phyloP scores from a whole-genome alignment of 2,329 filamentous ascomycete species.

The Pyrenochaeta sp. region DNA sequence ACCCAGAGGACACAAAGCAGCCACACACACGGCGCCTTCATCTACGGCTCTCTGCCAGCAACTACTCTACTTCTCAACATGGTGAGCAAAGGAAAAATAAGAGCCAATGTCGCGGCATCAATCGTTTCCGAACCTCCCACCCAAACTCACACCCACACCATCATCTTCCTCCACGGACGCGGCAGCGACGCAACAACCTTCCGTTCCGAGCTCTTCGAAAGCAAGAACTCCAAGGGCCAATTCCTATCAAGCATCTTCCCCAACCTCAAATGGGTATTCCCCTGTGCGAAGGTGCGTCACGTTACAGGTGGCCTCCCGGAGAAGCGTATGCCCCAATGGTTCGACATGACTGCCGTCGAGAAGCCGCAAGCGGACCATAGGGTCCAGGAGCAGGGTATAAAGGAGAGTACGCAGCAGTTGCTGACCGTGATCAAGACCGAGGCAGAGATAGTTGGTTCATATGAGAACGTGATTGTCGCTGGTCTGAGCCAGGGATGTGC shows the following conservation, averaged over 20 bases:
- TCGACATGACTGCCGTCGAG: conserved; percentile 57
- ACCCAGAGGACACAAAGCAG: no score
- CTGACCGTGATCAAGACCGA: conserved; percentile 22
- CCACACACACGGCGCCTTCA: no score
- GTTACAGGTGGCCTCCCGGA: conserved; percentile 29
- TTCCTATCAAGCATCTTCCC: conserved; percentile 52
- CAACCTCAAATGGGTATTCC: conserved; percentile 56
- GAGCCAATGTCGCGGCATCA: no score
- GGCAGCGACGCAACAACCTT: conserved; percentile 51
- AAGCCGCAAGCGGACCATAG: conserved; percentile 52
- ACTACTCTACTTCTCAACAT: not conserved
- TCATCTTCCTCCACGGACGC: conserved; percentile 58
- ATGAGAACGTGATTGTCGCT: conserved; percentile 21
- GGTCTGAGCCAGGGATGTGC: conserved; percentile 38
- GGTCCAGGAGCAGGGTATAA: conserved; percentile 53
- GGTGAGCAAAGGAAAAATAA: no score
- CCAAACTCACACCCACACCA: conserved; percentile 52
- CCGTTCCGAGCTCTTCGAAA: conserved; percentile 50
- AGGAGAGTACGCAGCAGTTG: conserved; percentile 48
- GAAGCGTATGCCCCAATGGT: conserved; percentile 56
- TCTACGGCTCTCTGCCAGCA: no score
- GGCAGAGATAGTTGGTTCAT: conserved; percentile 3
- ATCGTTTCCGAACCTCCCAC: not conserved
- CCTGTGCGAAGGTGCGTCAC: conserved; percentile 48
- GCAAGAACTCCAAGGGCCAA: conserved; percentile 18